Conservation (phyloP, 139 green algal species). For the Desmodesmus armatus region DNA sequence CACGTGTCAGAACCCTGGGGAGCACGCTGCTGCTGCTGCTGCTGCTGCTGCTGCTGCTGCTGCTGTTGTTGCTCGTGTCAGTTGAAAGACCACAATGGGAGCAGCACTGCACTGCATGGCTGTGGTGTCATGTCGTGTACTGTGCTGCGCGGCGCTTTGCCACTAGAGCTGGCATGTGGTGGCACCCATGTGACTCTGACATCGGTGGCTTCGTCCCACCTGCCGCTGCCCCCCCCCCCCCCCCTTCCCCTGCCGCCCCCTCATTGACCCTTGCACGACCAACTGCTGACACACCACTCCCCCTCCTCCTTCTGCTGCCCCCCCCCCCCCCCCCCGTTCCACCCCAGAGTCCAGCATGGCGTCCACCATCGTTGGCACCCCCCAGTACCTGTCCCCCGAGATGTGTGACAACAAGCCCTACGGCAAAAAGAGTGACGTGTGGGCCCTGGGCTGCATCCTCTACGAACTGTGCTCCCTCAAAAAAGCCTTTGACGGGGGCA, state of each 20-base stretch:
- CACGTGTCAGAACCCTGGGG: too few relatives aligned
- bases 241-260: too few relatives aligned
- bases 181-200: too few relatives aligned
- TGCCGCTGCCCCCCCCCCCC: too few relatives aligned
- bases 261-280: neutral
- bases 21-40: neutral
- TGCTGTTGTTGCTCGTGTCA: neutral
- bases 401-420: slow-evolving; percentile 52
- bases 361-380: slow-evolving; percentile 52
- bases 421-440: slow-evolving; percentile 62
- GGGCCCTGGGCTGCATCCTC: slow-evolving; percentile 67
- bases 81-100: too few relatives aligned
- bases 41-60: neutral
- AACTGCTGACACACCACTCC: neutral
- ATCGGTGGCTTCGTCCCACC: too few relatives aligned
- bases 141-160: too few relatives aligned
- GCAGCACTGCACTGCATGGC: too few relatives aligned
- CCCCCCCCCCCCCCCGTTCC: too few relatives aligned
- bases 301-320: neutral
- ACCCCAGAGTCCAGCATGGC: slow-evolving; percentile 55
- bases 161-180: too few relatives aligned
- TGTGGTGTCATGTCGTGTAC: too few relatives aligned
- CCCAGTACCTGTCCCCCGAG: slow-evolving; percentile 48
- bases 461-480: slow-evolving; percentile 64
- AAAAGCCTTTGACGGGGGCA: slow-evolving; percentile 58